Conservation (phyloP, 768 basidiomycete genomes). For the Glaciozyma antarctica region DNA sequence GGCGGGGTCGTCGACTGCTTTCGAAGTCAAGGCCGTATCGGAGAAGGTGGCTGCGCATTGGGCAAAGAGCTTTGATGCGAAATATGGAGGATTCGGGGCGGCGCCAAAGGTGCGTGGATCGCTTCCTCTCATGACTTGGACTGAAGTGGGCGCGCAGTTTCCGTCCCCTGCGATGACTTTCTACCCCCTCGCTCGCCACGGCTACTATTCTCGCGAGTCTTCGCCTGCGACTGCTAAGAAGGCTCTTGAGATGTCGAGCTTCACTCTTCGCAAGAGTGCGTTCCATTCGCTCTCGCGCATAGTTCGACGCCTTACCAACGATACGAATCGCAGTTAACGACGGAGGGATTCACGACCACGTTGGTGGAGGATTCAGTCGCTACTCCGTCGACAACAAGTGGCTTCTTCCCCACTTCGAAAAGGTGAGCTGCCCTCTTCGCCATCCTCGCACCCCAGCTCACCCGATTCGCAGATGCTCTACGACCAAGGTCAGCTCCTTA, state of each 20-base stretch:
- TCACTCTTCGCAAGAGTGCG: neutral
- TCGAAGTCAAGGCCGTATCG: neutral
- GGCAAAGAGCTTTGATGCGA: neutral
- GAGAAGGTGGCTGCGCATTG: neutral
- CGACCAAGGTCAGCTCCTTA: slow-evolving; percentile 42
- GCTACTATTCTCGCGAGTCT: neutral
- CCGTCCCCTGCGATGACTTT: neutral
- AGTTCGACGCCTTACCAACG: no score
- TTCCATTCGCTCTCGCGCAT: no score
- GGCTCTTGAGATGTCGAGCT: neutral
- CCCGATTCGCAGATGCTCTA: slow-evolving; percentile 37
- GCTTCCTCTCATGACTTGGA: neutral
- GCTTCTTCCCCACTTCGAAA: slow-evolving; percentile 41
- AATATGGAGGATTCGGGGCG: neutral
- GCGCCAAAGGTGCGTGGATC: neutral
- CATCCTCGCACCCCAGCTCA: neutral
- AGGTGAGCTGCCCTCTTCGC: neutral
- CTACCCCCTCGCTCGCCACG: neutral
- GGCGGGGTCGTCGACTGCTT: neutral
- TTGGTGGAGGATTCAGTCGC: slow-evolving; percentile 43
- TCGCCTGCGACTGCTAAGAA: neutral
- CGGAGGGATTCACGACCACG: slow-evolving; percentile 39
- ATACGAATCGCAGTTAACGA: neutral
- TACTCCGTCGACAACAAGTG: slow-evolving; percentile 44
- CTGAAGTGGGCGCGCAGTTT: neutral